Conservation (phyloP, 2,329 filamentous ascomycete genomes). For the Diaporthe capsici region DNA sequence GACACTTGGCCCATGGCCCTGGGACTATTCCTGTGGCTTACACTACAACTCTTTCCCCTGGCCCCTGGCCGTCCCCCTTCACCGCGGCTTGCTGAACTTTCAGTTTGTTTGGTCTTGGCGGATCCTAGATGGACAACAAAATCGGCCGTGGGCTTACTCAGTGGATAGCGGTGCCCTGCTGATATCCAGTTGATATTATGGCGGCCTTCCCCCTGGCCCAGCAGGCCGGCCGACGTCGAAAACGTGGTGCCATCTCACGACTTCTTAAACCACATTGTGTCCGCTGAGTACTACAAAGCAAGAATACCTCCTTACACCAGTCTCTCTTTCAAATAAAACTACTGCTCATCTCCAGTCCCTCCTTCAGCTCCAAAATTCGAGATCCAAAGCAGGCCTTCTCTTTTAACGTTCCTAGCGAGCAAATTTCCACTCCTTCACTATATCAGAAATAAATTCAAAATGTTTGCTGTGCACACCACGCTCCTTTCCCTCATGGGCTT, state of each 20-base stretch:
- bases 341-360: conserved; percentile 15
- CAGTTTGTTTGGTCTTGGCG: neutral
- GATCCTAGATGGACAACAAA: neutral
- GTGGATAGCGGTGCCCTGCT: neutral
- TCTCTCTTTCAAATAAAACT: conserved; percentile 10
- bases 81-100: too few species aligned
- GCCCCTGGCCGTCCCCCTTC: neutral
- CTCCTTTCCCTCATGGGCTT: conserved; percentile 33
- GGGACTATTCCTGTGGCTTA: conserved; percentile 22
- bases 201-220: neutral
- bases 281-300: neutral
- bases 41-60: neutral
- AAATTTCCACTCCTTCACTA: neutral
- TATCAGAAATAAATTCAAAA: neutral
- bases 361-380: neutral
- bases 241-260: neutral
- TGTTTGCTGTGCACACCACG: neutral
- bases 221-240: neutral
- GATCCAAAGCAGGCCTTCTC: conserved; percentile 22
- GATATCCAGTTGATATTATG: neutral
- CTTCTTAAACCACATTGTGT: neutral
- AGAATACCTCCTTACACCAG: neutral
- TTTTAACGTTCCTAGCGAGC: conserved; percentile 15
- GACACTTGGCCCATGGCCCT: neutral
- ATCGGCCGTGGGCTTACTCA: neutral